phyloP scores from a whole-genome alignment of 2,329 filamentous ascomycete genomes.

The Alternaria viburni region DNA sequence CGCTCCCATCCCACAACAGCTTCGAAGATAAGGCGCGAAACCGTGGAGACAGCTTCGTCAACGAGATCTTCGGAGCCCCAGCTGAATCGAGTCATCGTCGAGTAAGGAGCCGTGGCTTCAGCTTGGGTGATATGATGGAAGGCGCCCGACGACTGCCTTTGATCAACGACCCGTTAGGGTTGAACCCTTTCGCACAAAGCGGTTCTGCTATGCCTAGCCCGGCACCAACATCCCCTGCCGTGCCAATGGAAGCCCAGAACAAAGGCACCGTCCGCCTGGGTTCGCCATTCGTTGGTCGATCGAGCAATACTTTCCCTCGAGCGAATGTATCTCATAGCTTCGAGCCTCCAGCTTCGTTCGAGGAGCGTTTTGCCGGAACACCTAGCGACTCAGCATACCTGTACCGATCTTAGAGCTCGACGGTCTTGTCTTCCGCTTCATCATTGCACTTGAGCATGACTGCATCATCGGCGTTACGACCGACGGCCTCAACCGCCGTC shows the following conservation, averaged over 20 bases:
- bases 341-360: constrained; percentile 47
- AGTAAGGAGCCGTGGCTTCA: constrained; percentile 67
- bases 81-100: constrained; percentile 61
- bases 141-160: constrained; percentile 59
- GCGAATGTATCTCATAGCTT: constrained; percentile 48
- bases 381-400: constrained; percentile 32
- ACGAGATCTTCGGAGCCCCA: constrained; percentile 55
- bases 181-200: constrained; percentile 37
- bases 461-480: constrained; percentile 46
- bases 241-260: constrained; percentile 29
- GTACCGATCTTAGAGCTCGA: constrained; percentile 29
- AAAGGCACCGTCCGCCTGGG: constrained; percentile 54
- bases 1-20: constrained; percentile 56
- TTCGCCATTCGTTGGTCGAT: constrained; percentile 54
- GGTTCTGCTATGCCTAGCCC: constrained; percentile 35
- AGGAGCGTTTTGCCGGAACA: constrained; percentile 46
- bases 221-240: constrained; percentile 22
- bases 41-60: constrained; percentile 50
- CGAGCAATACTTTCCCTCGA: constrained; percentile 57
- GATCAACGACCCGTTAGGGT: constrained; percentile 55
- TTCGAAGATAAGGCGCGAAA: constrained; percentile 55
- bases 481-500: constrained; percentile 29
- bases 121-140: constrained; percentile 62
- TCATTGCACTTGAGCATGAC: constrained; percentile 28
- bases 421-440: constrained; percentile 25